phyloP scores from a whole-genome alignment of 768 basidiomycete species.

The Mycena leptocephala region DNA sequence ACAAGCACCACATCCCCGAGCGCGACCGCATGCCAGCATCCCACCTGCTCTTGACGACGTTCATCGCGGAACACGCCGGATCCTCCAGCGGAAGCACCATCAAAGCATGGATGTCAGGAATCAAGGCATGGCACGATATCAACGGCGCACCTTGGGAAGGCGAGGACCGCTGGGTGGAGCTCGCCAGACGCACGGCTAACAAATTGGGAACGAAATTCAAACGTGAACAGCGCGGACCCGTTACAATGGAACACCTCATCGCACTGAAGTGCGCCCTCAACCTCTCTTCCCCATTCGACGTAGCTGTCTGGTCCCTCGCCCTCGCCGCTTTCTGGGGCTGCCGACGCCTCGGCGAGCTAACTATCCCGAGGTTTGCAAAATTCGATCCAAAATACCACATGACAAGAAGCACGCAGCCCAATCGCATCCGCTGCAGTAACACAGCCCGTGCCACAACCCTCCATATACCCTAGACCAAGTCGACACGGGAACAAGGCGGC shows the following conservation, averaged over 20 bases:
- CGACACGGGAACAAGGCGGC: slow-evolving; percentile 35
- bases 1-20: slow-evolving; percentile 47
- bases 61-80: slow-evolving; percentile 40
- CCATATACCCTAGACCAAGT: slow-evolving; percentile 53
- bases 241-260: slow-evolving; percentile 52
- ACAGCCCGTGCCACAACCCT: slow-evolving; percentile 29
- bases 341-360: slow-evolving; percentile 47
- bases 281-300: slow-evolving; percentile 44
- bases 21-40: slow-evolving; percentile 50
- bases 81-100: slow-evolving; percentile 41
- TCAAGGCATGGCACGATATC: slow-evolving; percentile 55
- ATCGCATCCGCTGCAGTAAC: background rate
- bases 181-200: slow-evolving; percentile 31
- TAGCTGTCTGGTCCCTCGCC: slow-evolving; percentile 55
- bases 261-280: slow-evolving; percentile 41
- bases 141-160: slow-evolving; percentile 55
- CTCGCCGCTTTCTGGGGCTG: slow-evolving; percentile 54
- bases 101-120: slow-evolving; percentile 52
- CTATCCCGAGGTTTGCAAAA: slow-evolving; percentile 31
- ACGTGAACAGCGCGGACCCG: slow-evolving; percentile 45
- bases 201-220: slow-evolving; percentile 40
- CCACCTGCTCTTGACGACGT: slow-evolving; percentile 47
- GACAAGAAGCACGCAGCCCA: background rate
- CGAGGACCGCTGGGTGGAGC: slow-evolving; percentile 42
- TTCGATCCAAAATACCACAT: slow-evolving; percentile 33